Base-by-base conservation (phyloP, 2,329 filamentous ascomycete species). In the Calonectria hongkongensis region DNA sequence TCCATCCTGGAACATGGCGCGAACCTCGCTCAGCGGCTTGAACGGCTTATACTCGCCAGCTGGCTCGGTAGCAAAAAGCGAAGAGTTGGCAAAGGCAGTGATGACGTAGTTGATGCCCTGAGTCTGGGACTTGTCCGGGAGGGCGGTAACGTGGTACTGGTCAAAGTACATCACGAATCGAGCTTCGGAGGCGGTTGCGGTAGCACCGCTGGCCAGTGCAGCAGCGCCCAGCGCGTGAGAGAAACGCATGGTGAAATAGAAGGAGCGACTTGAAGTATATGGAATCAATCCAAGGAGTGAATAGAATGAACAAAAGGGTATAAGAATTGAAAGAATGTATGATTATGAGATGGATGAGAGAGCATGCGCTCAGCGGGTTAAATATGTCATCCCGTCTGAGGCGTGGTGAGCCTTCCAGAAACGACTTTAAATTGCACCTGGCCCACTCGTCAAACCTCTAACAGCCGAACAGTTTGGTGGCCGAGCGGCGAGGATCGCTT, bases 21-120 rank as follows among this genome's bases (percentile, higher is more conserved):
- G 88, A 50, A 91, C 85, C 4, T 87, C 85, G 0, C 82, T 79
- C 2, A 92, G 82, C 1, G 87, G 81, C 81, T 89, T 87, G 76
- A 91, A 92, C 0, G 91, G 90, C 67, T 85, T 84, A 76, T 88
- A 91, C 0, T 82, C 77, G 25, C 83, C 84, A 0, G 58, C 33
- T 1, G 77, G 74, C 65, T 84, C 75, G 0, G 83, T 85, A 58
- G 86, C 87, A 80, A 91, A 91, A 12, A 85, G 79, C 2, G 84
- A 83, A 0, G 88, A 88, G 64, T 84, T 84, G 63, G 90, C 89
- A 73, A 91, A 92, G 2, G 86, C 85, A 74, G 90, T 88, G 71
- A 89, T 87, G 33, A 90, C 89, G 75, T 91, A 86, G 27, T 87
- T 90, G 74, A 92, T 85, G 25, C 86, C 83, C 2, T 83, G 76